A percentile compares a stretch with the other conserved stretches of the same genome.
These are phyloP conservation scores for Lactarius deliciosus DNA, from an alignment of 768 basidiomycete species.

Conservation along the genomic window DNA sequence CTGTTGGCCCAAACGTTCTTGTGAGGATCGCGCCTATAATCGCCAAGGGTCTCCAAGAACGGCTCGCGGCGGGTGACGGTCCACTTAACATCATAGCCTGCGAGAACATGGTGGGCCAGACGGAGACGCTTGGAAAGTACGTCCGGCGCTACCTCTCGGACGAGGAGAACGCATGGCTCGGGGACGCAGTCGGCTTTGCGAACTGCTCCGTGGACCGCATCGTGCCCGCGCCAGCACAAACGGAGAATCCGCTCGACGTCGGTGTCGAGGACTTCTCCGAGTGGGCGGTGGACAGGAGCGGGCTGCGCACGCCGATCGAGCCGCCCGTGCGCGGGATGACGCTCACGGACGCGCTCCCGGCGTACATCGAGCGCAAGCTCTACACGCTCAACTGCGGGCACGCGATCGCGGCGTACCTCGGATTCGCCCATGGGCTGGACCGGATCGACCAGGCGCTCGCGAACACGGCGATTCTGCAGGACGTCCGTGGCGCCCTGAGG, in stretches of 20 bases:
- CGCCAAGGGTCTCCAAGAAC: constrained; percentile 37
- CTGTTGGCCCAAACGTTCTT: constrained; percentile 40
- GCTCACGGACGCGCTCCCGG: constrained; percentile 36
- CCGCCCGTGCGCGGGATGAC: constrained; percentile 36
- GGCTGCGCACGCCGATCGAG: constrained; percentile 34
- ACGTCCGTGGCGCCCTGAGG: constrained; percentile 37
- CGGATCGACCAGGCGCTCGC: constrained; percentile 38
- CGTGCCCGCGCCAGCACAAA: constrained; percentile 30
- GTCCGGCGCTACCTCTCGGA: constrained; percentile 35
- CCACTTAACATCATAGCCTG: constrained; percentile 42
- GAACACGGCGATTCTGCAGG: constrained; percentile 34
- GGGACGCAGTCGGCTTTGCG: constrained; percentile 40
- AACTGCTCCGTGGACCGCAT: constrained; percentile 46
- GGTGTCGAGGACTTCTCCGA: constrained; percentile 45
- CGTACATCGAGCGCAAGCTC: constrained; percentile 45
- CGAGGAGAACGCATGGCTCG: constrained; percentile 35
- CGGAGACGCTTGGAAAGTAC: constrained; percentile 35
- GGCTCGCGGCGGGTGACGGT: constrained; percentile 31
- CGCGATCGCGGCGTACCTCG: constrained; percentile 42
- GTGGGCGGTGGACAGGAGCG: constrained; percentile 40
- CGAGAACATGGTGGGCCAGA: constrained; percentile 43
- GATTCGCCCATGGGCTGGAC: constrained; percentile 35
- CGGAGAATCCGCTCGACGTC: constrained; percentile 38
- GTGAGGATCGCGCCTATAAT: constrained; percentile 38
- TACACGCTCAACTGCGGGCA: constrained; percentile 46